Base-by-base conservation (phyloP, 2,329 filamentous ascomycete genomes). In the Xylaria sp. region DNA sequence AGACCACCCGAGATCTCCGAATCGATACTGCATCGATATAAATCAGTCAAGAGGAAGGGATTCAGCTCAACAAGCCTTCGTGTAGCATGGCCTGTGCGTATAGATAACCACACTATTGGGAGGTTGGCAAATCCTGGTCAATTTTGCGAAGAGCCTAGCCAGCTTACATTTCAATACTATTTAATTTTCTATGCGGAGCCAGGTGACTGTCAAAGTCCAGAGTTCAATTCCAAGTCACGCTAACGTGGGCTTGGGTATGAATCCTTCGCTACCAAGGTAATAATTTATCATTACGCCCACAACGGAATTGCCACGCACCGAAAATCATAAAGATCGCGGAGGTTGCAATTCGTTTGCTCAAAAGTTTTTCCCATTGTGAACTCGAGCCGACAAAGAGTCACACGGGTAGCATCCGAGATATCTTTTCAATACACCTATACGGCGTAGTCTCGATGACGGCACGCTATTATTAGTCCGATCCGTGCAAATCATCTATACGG, bases 121-220 rank as follows among this genome's bases (percentile, higher is more conserved):
- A 63, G 15, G 36, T 59, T 38, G 38, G 60, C 13, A 56, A 33
- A 63, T 33, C 28, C 56, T 46, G 54, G 48, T 56, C 59, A 36
- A 26, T 20, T 38, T 33, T 20, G n/a, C 28, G 33, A 33, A n/a
- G 23, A 36, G 46, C 57, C 20, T 28, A 53, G 63, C 54, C 46
- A 53, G 63, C 54, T 54, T 44, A 59, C 17, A n/a, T n/a, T 40
- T 38, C 23, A 36, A 57, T 23, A 59, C 26, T 31, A 38, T 17
- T 46, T 36, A 56, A 53, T 67, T 67, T 49, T 60, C 40, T 48
- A 53, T 42, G 57, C 56, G 57, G 57, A 49, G 57, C 61, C 49
- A 65, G 65, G 61, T 60, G 31, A 56, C 54, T 49, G 26, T 53
- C 38, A 20, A 57, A 36, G 31, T 53, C 11, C 5, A 15, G 40